These are phyloP conservation scores for Saccharomyces hybrid DNA, from an alignment of 1,139 yeast species.

Conservation along the genomic window DNA sequence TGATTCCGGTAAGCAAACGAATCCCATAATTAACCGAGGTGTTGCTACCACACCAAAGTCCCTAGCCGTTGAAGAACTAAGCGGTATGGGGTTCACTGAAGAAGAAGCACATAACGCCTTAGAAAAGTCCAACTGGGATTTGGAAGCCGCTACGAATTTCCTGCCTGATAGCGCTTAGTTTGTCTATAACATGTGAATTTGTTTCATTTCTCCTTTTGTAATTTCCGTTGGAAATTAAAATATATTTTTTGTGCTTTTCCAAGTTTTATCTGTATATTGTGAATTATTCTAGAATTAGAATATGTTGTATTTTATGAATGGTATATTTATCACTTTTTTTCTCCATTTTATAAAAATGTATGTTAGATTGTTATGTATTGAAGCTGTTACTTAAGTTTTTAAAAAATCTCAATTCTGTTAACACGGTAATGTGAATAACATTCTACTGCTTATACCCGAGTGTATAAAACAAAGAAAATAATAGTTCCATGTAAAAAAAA, in stretches of 20 bases:
- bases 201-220: neutral
- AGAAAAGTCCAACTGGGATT: constrained; percentile 59
- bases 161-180: constrained; percentile 57
- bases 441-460: neutral
- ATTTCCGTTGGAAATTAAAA: neutral
- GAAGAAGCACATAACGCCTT: constrained; percentile 62
- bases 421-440: neutral
- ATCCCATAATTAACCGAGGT: constrained; percentile 25
- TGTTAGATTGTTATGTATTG: neutral
- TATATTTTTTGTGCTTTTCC: neutral
- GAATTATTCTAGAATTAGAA: neutral
- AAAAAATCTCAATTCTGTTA: neutral
- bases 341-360: neutral
- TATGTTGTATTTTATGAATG: neutral
- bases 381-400: neutral
- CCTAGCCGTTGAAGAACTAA: constrained; percentile 61
- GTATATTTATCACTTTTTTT: constrained; percentile 14
- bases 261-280: neutral
- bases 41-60: constrained; percentile 38
- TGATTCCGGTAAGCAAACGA: neutral
- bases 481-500: neutral
- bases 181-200: neutral
- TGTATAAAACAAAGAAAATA: neutral
- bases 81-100: constrained; percentile 82
- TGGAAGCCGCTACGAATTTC: constrained; percentile 79